Base-by-base conservation (phyloP, 2,329 filamentous ascomycete genomes). In the Neophaeococcomyces mojaviensis region DNA sequence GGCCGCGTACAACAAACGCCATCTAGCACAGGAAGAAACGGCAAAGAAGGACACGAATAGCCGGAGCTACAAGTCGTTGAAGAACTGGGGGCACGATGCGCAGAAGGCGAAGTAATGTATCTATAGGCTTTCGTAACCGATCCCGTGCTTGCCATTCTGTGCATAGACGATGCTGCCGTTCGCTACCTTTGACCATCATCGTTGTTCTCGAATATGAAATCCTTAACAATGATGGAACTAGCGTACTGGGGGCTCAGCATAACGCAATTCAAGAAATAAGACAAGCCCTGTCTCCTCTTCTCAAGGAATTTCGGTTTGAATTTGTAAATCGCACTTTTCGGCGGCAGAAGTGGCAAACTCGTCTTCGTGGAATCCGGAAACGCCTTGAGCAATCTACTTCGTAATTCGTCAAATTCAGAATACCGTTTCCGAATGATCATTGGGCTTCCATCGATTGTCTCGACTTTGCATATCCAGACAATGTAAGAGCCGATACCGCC, bases 181-280 rank as follows among this genome's bases (percentile, higher is more conserved):
- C 36, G 32, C 4, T 4, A 41, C 13, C 12, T 31, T 18, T 9
- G 7, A 30, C 24, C 30, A 5, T 26, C 32, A 30, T 37, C 22
- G 15, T 32, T 16, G n/a, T 37, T 19, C 8, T 30, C 18, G 19
- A 94, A 92, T 41, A 96, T 73, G 61, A 96, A 96, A 48, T 94
- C 88, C 62, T 92, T 94, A 35, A 95, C 73, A 2, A 95, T 80
- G 0, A 88, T 86, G n/a, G 87, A 92, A 9, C 86, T 85, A 28
- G 88, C 86, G 61, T 96, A 96, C 64, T 96, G 88, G 0, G 90
- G 90, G 64, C 96, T 96, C 24, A 96, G 69, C 54, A 97, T 68
- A 50, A 96, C 82, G 68, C 89, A 96, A 62, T 94, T 94, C 45
- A 98, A 70, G 62, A 97, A 98, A 62, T 97, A 95, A 61, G 87